Base-by-base conservation (phyloP, 192 early-diverging fungal genomes). In the Podochytrium sp. region DNA sequence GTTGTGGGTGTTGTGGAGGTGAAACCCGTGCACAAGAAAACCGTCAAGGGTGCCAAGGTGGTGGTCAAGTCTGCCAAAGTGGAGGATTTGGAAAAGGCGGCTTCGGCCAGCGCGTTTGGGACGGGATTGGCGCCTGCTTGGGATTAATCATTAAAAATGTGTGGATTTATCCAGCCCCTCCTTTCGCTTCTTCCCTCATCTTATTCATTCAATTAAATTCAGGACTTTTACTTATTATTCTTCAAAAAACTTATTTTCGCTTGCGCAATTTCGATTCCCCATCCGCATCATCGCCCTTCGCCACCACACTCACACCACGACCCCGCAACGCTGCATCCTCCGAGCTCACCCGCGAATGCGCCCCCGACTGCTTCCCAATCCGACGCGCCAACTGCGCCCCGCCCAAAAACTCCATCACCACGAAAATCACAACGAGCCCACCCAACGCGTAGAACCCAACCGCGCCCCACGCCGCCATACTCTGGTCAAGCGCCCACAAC, bases 391-490 rank as follows among this genome's bases (percentile, higher is more conserved):
- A 71, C n/a, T 42, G 30, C 1, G 64, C 78, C 23, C 59, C 71
- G 1, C 74, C 74, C 33, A 80, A 25, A 37, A 65, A 30, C 29
- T 63, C 56, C 29, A 76, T 58, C n/a, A 65, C 27, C 7, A 80
- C 74, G 29, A 72, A 60, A 23, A 42, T 62, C 2, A 65, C 62
- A 14, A 73, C 38, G 51, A 65, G 70, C 63, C 61, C 71, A 14
- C 66, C 35, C n/a, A 76, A 42, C 12, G 65, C 74, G 51, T 66
- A 55, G 29, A 55, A 80, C 1, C 61, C 52, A 27, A 78, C 58
- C n/a, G 52, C 27, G 18, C 40, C 16, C 73, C 74, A 81, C 4
- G 75, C 68, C 6, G 27, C n/a, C 12, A 81, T 14, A 34, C 71
- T 63, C 34, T 72, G 64, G 3, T 50, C 37, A 18, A 78, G 33